These are phyloP conservation scores for Puccinia triticina DNA, from an alignment of 1,284 basidiomycete species.

Conservation along the genomic window DNA sequence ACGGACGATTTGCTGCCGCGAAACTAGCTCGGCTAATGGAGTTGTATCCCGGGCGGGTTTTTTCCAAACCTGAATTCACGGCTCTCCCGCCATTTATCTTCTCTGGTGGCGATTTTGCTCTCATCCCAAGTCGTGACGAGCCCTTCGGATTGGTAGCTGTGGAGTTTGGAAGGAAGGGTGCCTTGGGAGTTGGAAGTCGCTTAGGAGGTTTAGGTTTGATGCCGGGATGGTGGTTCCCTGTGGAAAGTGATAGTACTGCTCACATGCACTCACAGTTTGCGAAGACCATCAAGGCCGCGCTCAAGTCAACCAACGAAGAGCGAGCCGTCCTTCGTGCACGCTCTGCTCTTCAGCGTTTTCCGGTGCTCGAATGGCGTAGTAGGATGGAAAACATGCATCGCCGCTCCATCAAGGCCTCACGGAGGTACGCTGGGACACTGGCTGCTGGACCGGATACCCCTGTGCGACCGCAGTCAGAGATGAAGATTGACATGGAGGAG, in stretches of 20 bases:
- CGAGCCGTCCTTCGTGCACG: constrained; percentile 85
- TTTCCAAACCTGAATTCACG: constrained; percentile 90
- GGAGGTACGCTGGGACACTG: constrained; percentile 69
- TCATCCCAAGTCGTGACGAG: constrained; percentile 84
- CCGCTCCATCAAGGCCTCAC: constrained; percentile 75
- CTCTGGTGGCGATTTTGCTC: constrained; percentile 87
- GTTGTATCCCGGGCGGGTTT: constrained; percentile 87
- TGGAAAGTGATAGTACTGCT: constrained; percentile 82
- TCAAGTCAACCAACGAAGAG: constrained; percentile 85
- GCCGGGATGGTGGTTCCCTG: constrained; percentile 77
- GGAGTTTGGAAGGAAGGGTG: constrained; percentile 91
- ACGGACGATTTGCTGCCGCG: constrained; percentile 88
- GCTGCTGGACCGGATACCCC: constrained; percentile 69
- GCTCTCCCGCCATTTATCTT: constrained; percentile 88
- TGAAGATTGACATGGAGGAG: constrained; percentile 29
- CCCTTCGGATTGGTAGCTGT: constrained; percentile 92
- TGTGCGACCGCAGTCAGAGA: constrained; percentile 10
- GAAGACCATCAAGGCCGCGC: constrained; percentile 88
- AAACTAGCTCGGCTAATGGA: constrained; percentile 89
- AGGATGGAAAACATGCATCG: constrained; percentile 89
- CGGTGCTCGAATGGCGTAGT: constrained; percentile 92
- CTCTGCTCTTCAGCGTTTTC: constrained; percentile 90
- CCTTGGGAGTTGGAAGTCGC: constrained; percentile 86
- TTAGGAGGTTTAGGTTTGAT: constrained; percentile 89
- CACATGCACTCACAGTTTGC: constrained; percentile 93